phyloP scores from a whole-genome alignment of 371 early-diverging fungal species.

The Umbelopsis sp. region DNA sequence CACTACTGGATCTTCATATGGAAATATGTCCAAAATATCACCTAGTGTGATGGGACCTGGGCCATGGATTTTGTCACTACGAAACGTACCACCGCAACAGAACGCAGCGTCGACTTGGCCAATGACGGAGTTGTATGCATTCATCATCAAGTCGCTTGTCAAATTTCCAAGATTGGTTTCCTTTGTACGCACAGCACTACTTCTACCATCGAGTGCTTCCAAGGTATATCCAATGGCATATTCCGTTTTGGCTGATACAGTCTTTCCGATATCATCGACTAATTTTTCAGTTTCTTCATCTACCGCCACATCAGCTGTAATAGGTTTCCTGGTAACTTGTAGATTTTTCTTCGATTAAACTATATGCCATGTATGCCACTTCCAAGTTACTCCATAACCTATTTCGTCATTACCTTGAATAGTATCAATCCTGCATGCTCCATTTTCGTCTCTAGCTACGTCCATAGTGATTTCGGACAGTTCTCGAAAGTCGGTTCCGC shows the following conservation, averaged over 20 bases:
- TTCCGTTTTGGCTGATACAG: conserved; percentile 47
- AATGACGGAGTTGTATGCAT: conserved; percentile 41
- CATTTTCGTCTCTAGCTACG: conserved; percentile 27
- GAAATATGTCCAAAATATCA: conserved; percentile 64
- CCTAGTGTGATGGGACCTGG: conserved; percentile 60
- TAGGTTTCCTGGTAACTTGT: conserved; percentile 43
- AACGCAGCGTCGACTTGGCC: conserved; percentile 52
- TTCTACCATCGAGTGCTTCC: conserved; percentile 57
- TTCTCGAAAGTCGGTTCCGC: conserved; percentile 70
- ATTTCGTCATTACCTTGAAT: conserved; percentile 31
- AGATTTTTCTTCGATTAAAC: background rate
- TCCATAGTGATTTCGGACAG: conserved; percentile 48
- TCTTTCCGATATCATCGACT: conserved; percentile 40
- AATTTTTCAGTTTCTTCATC: conserved; percentile 41
- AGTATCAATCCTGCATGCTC: conserved; percentile 27
- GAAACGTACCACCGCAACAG: conserved; percentile 62
- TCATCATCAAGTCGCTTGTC: conserved; percentile 64
- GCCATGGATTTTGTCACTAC: conserved; percentile 57
- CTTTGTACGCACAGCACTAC: conserved; percentile 51
- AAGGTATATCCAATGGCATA: conserved; percentile 55
- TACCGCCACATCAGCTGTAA: conserved; percentile 37
- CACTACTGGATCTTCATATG: conserved; percentile 67
- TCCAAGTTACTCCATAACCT: background rate
- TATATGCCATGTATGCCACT: background rate
- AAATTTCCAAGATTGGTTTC: conserved; percentile 65